phyloP scores from a whole-genome alignment of 2,329 filamentous ascomycete species.

The Hypoxylon sp. region DNA sequence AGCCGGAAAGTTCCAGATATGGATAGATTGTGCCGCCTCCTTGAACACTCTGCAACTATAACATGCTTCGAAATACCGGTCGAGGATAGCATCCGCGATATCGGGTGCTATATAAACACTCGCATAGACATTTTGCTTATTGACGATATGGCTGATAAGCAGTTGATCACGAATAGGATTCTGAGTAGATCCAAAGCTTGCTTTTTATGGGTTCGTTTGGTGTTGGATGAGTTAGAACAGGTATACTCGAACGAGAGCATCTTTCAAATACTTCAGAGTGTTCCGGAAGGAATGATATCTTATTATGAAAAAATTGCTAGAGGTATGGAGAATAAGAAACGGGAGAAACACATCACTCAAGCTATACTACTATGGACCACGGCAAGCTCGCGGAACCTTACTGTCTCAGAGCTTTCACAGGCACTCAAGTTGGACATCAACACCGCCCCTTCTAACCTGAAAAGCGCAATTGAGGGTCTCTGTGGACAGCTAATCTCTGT shows the following conservation, averaged over 20 bases:
- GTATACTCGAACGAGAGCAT: constrained; percentile 13
- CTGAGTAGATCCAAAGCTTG: neutral
- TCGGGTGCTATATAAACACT: neutral
- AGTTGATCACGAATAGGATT: neutral
- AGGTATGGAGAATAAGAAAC: neutral
- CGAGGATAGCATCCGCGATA: constrained; percentile 5
- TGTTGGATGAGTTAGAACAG: constrained; percentile 13
- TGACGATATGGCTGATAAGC: neutral
- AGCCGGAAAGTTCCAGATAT: constrained; percentile 15
- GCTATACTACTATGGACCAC: constrained; percentile 3
- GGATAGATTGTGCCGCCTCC: neutral
- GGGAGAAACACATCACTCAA: constrained; percentile 3
- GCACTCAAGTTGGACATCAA: constrained; percentile 3
- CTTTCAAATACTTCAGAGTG: constrained; percentile 7
- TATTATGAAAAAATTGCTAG: constrained; percentile 7
- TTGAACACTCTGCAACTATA: neutral
- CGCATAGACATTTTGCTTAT: neutral
- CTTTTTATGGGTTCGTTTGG: constrained; percentile 10
- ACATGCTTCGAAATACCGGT: constrained; percentile 5
- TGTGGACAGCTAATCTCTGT: constrained; percentile 8
- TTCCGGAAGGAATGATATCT: constrained; percentile 14
- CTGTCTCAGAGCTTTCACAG: constrained; percentile 8
- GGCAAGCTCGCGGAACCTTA: neutral
- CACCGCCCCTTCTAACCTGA: neutral
- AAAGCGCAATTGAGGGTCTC: neutral